These are phyloP conservation scores for Cercospora zeae-maydis DNA, from an alignment of 2,329 filamentous ascomycete genomes.

Conservation along the genomic window DNA sequence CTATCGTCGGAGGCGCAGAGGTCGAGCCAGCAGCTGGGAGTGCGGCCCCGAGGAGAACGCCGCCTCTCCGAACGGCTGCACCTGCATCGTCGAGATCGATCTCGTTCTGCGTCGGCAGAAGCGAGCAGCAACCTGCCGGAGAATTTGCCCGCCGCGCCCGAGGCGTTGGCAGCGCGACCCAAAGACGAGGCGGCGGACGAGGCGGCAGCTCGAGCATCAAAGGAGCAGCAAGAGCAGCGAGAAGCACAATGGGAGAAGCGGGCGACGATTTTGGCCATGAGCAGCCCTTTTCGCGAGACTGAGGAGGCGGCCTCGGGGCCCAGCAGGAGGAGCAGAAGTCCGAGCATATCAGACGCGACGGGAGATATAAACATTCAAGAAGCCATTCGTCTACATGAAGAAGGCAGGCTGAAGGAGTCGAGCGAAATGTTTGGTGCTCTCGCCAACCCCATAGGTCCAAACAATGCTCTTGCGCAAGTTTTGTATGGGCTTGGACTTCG, in stretches of 20 bases:
- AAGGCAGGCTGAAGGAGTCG: conserved; percentile 70
- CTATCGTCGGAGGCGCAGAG: conserved; percentile 12
- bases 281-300: conserved; percentile 41
- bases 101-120: conserved; percentile 50
- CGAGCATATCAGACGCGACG: conserved; percentile 37
- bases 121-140: conserved; percentile 72
- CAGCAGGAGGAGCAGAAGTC: conserved; percentile 32
- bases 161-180: conserved; percentile 46
- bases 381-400: conserved; percentile 91
- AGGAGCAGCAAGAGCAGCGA: conserved; percentile 44
- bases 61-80: conserved; percentile 69
- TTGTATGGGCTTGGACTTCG: conserved; percentile 90
- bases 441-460: conserved; percentile 77
- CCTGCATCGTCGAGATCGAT: conserved; percentile 51
- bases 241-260: conserved; percentile 88
- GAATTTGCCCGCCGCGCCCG: conserved; percentile 78
- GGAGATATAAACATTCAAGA: conserved; percentile 72
- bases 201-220: conserved; percentile 3
- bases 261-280: conserved; percentile 78
- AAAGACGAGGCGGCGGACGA: conserved; percentile 36
- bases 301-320: not conserved
- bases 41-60: conserved; percentile 36
- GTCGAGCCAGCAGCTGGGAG: conserved; percentile 21
- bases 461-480: conserved; percentile 93
- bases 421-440: conserved; percentile 82